Evolutionary conservation across 768 basidiomycete genomes (phyloP).

Genomic region (Boletus rubropictus): DNA sequence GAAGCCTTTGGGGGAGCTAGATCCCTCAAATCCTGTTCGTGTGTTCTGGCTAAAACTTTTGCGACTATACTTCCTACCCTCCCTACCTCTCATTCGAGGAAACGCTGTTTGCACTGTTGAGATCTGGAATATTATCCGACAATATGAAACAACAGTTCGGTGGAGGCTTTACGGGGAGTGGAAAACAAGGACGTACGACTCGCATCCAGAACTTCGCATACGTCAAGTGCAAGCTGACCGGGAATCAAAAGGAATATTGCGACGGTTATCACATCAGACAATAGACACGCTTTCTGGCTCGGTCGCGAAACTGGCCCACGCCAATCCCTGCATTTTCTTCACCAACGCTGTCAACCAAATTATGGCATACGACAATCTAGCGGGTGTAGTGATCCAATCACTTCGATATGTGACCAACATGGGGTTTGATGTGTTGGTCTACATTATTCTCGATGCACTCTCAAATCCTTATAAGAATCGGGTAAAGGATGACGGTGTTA

Average conservation of each 20-base stretch:
- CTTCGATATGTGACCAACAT: slow-evolving; percentile 85
- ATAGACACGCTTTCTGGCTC: slow-evolving; percentile 80
- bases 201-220: slow-evolving; percentile 73
- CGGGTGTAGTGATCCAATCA: slow-evolving; percentile 83
- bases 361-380: slow-evolving; percentile 93
- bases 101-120: slow-evolving; percentile 89
- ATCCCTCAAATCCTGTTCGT: slow-evolving; percentile 56
- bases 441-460: slow-evolving; percentile 79
- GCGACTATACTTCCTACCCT: slow-evolving; percentile 78
- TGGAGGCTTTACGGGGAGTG: slow-evolving; percentile 97
- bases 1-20: slow-evolving; percentile 48
- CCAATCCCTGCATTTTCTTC: slow-evolving; percentile 91
- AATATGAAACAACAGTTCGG: slow-evolving; percentile 71
- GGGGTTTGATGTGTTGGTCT: slow-evolving; percentile 91
- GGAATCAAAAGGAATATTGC: slow-evolving; percentile 84
- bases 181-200: slow-evolving; percentile 67
- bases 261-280: slow-evolving; percentile 79
- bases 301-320: slow-evolving; percentile 89
- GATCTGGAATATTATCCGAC: slow-evolving; percentile 83
- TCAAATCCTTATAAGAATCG: slow-evolving; percentile 76
- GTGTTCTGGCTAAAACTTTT: slow-evolving; percentile 81
- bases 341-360: slow-evolving; percentile 86
- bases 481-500: slow-evolving; percentile 89
- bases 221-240: slow-evolving; percentile 79
- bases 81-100: slow-evolving; percentile 75